phyloP scores from a whole-genome alignment of 2,329 filamentous ascomycete species.

The Parafenestella ontariensis region DNA sequence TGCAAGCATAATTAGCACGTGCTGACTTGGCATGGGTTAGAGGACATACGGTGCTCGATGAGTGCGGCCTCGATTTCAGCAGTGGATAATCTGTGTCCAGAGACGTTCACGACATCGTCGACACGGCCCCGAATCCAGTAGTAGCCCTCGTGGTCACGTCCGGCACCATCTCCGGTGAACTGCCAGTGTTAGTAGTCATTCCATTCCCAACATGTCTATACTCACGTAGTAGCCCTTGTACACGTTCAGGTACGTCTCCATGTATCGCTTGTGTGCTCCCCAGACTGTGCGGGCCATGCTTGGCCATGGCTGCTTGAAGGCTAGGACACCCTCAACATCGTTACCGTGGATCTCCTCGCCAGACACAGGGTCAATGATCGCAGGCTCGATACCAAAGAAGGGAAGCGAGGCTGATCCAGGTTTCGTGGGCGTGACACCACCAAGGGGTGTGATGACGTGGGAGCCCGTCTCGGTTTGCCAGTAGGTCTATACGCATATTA shows the following conservation, averaged over 20 bases:
- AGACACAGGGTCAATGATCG: conserved; percentile 95
- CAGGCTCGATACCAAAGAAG: conserved; percentile 98
- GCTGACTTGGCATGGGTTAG: background rate
- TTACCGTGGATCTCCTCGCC: conserved; percentile 94
- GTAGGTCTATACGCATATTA: conserved; percentile 75
- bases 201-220: conserved; percentile 22
- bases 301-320: conserved; percentile 97
- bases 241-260: conserved; percentile 97
- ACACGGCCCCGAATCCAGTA: conserved; percentile 99
- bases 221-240: conserved; percentile 98
- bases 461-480: conserved; percentile 99
- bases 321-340: conserved; percentile 94
- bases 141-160: conserved; percentile 95
- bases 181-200: conserved; percentile 45
- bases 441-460: conserved; percentile 92
- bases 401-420: conserved; percentile 94
- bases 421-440: conserved; percentile 93
- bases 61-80: conserved; percentile 98
- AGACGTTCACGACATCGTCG: conserved; percentile 98
- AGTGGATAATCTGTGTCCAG: conserved; percentile 92
- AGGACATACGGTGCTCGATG: conserved; percentile 76
- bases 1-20: conserved; percentile 37
- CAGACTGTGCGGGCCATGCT: conserved; percentile 98
- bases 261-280: conserved; percentile 96
- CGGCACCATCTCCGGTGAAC: conserved; percentile 94